Evolutionary conservation across 2,329 filamentous ascomycete genomes (phyloP), one percentile per base, ranked within the genome.

Genomic region (Tolypocladium endophyticum): DNA sequence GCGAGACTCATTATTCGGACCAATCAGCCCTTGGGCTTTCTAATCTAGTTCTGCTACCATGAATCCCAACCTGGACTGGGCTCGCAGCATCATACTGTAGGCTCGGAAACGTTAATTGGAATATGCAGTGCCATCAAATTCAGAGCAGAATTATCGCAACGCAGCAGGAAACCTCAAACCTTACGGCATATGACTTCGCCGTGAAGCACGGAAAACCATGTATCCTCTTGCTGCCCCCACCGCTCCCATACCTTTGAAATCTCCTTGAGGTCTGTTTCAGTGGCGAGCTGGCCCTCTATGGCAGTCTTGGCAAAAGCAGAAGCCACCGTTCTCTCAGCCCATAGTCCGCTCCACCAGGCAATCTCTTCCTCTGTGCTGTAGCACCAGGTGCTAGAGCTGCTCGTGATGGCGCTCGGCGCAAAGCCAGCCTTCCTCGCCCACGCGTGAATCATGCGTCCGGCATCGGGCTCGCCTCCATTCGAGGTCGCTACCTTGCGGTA

Each of bases 351-450:
- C 65, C 65, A 67, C 62, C 63, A 67, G 0, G 53, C 56, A 23
- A 64, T 33, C 55, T 67, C 64, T 16, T 63, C 63, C 20, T 55
- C 30, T 5, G 64, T 62, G 61, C 58, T 63, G 53, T 64, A 67
- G 60, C 65, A 67, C 65, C 65, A 67, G 5, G 61, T 62, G 57
- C 60, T 64, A 12, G 63, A 61, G n/a, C 61, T 60, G 53, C 56
- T 58, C 23, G 59, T 60, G n/a, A 67, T 58, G 39, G 39, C 52
- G 5, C n/a, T 47, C 1, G 58, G 25, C 1, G 62, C 28, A 38
- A 67, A 67, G 3, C 65, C 65, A 4, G 65, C 64, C 54, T 56
- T 53, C 43, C 59, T 60, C 14, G 65, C 65, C 65, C 65, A 67
- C 36, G 58, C 60, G 35, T 66, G 65, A 2, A 67, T 30, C 62